These are phyloP conservation scores for Cryoendolithus antarcticus DNA, from an alignment of 2,329 filamentous ascomycete genomes.

Conservation along the genomic window DNA sequence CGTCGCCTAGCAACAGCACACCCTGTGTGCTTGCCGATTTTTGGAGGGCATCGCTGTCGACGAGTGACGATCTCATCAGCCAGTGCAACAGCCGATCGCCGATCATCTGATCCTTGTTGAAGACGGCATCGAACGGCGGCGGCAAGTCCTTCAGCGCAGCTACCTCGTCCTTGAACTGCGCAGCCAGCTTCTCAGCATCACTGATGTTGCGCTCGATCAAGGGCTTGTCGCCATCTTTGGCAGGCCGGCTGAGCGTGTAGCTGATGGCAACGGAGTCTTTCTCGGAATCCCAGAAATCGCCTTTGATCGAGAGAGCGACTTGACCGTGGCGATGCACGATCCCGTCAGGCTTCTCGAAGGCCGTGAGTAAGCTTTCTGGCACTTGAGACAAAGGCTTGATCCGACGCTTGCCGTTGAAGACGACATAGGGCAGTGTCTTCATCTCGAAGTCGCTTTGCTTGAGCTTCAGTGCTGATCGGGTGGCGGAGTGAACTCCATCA, in stretches of 20 bases:
- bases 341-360: slow-evolving; percentile 7
- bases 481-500: slow-evolving; percentile 27
- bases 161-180: slow-evolving; percentile 26
- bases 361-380: slow-evolving; percentile 1
- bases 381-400: slow-evolving; percentile 9
- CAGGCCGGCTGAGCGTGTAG: slow-evolving; percentile 29
- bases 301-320: slow-evolving; percentile 22
- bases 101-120: slow-evolving; percentile 20
- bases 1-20: slow-evolving; percentile 27
- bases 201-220: slow-evolving; percentile 21
- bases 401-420: slow-evolving; percentile 22
- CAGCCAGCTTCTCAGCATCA: slow-evolving; percentile 23
- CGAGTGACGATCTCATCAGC: slow-evolving; percentile 27
- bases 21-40: slow-evolving; percentile 13
- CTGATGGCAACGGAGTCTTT: slow-evolving; percentile 21
- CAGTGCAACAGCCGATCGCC: slow-evolving; percentile 28
- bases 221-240: slow-evolving; percentile 16
- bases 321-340: slow-evolving; percentile 10
- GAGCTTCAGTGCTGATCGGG: slow-evolving; percentile 1
- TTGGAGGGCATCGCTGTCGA: slow-evolving; percentile 13
- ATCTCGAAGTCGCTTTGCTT: slow-evolving; percentile 7
- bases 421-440: slow-evolving; percentile 26
- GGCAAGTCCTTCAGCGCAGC: slow-evolving; percentile 14
- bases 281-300: slow-evolving; percentile 9
- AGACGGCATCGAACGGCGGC: slow-evolving; percentile 22